Evolutionary conservation across 1,139 yeast genomes (phyloP).

Genomic region (Magnusiomyces tetraspermus): DNA sequence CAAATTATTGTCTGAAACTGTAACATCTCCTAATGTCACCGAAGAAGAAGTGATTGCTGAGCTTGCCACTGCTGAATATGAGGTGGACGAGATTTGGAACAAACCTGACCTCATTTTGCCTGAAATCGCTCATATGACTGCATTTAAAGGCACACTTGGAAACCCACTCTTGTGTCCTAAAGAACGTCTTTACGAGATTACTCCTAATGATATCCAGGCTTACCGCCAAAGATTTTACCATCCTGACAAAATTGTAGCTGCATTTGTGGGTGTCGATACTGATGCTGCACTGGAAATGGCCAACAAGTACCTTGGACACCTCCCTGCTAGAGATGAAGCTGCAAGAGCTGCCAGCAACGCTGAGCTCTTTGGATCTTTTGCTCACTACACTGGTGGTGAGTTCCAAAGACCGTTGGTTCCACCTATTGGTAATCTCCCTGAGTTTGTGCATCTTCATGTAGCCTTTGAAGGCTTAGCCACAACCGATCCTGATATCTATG

Average conservation of each 20-base stretch:
- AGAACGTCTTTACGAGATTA: slow-evolving; percentile 51
- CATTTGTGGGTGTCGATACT: slow-evolving; percentile 80
- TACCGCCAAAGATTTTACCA: slow-evolving; percentile 63
- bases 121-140: slow-evolving; percentile 76
- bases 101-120: slow-evolving; percentile 86
- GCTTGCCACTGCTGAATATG: slow-evolving; percentile 66
- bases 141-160: slow-evolving; percentile 73
- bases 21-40: slow-evolving; percentile 56
- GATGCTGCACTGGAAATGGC: slow-evolving; percentile 59
- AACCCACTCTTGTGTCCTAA: slow-evolving; percentile 76
- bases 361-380: slow-evolving; percentile 32
- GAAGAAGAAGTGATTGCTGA: slow-evolving; percentile 69
- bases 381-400: slow-evolving; percentile 74
- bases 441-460: slow-evolving; percentile 75
- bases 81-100: slow-evolving; percentile 67
- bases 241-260: slow-evolving; percentile 77
- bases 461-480: slow-evolving; percentile 86
- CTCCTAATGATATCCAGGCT: slow-evolving; percentile 43
- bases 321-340: slow-evolving; percentile 29
- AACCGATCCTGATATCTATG: slow-evolving; percentile 78
- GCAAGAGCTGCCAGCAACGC: slow-evolving; percentile 22
- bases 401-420: slow-evolving; percentile 58
- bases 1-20: slow-evolving; percentile 68
- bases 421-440: slow-evolving; percentile 66
- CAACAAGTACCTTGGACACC: slow-evolving; percentile 53